Percentiles rank a stretch among this genome's conserved stretches.
Conservation (phyloP, 2,329 filamentous ascomycete species). For the Chrysosporium keratinophilum region DNA sequence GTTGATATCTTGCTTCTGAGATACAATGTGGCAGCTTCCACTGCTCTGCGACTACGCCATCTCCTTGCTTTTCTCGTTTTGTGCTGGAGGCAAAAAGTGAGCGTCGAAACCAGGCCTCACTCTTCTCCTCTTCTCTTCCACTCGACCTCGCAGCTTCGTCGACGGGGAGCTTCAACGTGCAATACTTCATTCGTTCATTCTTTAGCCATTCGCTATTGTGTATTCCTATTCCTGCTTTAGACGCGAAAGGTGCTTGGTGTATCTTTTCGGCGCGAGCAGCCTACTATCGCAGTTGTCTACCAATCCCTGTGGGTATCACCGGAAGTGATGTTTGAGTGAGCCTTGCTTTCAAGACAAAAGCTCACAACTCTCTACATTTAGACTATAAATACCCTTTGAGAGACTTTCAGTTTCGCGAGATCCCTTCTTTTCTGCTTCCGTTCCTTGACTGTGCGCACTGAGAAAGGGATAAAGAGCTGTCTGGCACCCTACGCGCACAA, state of each 20-base stretch:
- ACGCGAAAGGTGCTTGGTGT: neutral
- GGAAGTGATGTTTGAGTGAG: neutral
- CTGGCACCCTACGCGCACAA: neutral
- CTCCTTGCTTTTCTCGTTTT: slow-evolving; percentile 1
- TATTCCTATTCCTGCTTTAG: slow-evolving; percentile 5
- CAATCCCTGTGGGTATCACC: slow-evolving; percentile 2
- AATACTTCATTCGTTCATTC: neutral
- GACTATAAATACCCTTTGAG: neutral
- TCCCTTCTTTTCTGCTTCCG: neutral
- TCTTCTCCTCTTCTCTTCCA: neutral
- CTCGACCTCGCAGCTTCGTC: neutral
- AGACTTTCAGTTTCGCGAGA: neutral
- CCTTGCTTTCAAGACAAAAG: neutral
- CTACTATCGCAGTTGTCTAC: neutral
- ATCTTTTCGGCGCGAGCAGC: neutral
- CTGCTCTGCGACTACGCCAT: neutral
- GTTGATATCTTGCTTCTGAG: neutral
- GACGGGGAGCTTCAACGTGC: neutral
- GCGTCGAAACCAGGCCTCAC: neutral
- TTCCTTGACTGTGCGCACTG: neutral
- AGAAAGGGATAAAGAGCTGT: neutral
- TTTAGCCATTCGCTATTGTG: slow-evolving; percentile 7
- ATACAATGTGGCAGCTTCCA: slow-evolving; percentile 8
- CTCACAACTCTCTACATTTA: neutral
- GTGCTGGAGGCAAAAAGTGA: neutral